Base-by-base conservation (phyloP, 2,329 filamentous ascomycete species). In the Bipolaris bicolor region DNA sequence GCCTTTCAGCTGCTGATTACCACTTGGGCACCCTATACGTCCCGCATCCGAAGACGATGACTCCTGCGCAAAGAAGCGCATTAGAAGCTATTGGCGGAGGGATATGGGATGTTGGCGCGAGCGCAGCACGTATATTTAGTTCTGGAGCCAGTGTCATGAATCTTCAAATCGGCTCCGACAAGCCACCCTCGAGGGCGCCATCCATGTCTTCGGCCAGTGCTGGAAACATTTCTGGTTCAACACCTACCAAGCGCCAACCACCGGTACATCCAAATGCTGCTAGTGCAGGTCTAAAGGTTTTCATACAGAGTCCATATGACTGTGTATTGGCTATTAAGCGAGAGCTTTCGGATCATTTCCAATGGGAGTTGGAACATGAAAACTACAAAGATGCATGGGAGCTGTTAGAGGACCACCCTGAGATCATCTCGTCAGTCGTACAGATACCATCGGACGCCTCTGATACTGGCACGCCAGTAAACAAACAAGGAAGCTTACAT, bases 301-400 rank as follows among this genome's bases (percentile, higher is more conserved):
- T 97, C 73, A 91, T 99, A 39, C 92, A 97, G 69, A 97, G 92
- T 67, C 95, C 95, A 0, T 99, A 96, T 71, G 95, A 99, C 76
- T 98, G 93, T 68, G 89, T 98, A n/a, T 80, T 97, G 52, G 91
- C 92, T 0, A 91, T 95, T 2, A 93, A 93, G 72, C 84, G 95
- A 65, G 93, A 97, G 69, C 82, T 96, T 15, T 82, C 87, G 3
- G 95, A 99, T 76, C 92, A 96, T 69, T 80, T 98, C 20, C 81
- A 83, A 7, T 99, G 94, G 94, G 81, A 98, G 13, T 74, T 96
- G 26, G 90, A 94, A 57, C 91, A 89, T 60, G 85, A 90, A 50
- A 88, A 89, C 60, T 97, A 94, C 70, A 86, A 91, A 68, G 85
- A 91, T 65, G 92, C 93, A 1, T 99, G 94, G 94, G 88, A 91